Evolutionary conservation across 2,329 filamentous ascomycete genomes (phyloP), one percentile per base, ranked within the genome.

Genomic region (Cladobotryum protrusum): DNA sequence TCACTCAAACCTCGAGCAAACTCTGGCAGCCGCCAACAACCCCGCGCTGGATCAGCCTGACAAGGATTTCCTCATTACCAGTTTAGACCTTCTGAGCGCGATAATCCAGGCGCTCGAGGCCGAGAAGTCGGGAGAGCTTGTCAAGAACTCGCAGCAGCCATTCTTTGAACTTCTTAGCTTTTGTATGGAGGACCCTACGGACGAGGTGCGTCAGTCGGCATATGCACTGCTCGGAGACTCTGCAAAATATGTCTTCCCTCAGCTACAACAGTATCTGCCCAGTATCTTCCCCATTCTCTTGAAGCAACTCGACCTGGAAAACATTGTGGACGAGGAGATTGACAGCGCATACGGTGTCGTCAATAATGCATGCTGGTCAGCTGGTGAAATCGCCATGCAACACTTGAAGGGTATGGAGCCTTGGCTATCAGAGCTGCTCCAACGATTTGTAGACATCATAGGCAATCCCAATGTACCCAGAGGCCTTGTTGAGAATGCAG

Each of bases 341-440:
- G 89, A 95, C 56, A 86, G 82, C 15, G 85, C 84, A 13, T 96
- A 96, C 66, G 89, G 90, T 53, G 91, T 97, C 29, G 84, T 97
- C 52, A 99, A 97, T 77, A 99, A 99, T 64, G 92, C 93, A 18
- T 97, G 92, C 72, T 99, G 93, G 93, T 95, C 91, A 6, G 85
- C 84, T 19, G 93, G 93, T 39, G 93, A 99, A 72, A 93, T 97
- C 54, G 83, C 90, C 14, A 83, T 96, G 67, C 84, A 89, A 54
- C 78, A 87, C 64, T 81, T 84, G 57, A 82, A 84, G 54, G 82
- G 78, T 48, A 87, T 96, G 81, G 77, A 77, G 1, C 86, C 85
- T 1, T 96, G 86, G 64, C 79, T 90, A 9, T 83, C 87, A 18
- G 81, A 86, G 54, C 73, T 99, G 14, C 83, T 95, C 52, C 79